phyloP scores from a whole-genome alignment of 2,329 filamentous ascomycete species.

The Whalleya microplaca region DNA sequence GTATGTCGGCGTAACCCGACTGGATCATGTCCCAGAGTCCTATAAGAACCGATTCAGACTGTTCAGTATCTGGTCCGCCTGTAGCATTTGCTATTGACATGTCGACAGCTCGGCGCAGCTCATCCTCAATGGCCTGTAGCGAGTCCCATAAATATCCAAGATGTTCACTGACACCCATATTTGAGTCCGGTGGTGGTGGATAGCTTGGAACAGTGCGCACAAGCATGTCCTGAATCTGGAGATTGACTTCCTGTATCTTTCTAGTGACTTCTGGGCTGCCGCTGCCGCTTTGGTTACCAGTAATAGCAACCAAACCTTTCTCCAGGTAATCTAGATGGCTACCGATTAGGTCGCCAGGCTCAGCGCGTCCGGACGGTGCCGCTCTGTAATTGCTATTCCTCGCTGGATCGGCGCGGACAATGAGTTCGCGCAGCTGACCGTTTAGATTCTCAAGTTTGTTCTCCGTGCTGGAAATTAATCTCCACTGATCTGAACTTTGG shows the following conservation, averaged over 20 bases:
- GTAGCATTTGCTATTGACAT: constrained; percentile 35
- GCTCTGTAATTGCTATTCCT: constrained; percentile 51
- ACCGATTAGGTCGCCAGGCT: constrained; percentile 52
- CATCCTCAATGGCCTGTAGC: constrained; percentile 53
- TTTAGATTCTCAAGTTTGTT: constrained; percentile 71
- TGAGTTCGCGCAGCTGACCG: constrained; percentile 65
- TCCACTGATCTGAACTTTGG: constrained; percentile 45
- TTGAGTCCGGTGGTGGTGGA: constrained; percentile 60
- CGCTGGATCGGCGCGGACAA: constrained; percentile 65
- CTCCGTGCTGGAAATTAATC: constrained; percentile 64
- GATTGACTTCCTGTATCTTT: constrained; percentile 66
- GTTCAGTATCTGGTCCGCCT: constrained; percentile 49
- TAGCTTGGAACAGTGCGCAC: constrained; percentile 51
- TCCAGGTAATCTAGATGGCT: constrained; percentile 74
- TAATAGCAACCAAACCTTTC: constrained; percentile 63
- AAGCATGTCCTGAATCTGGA: constrained; percentile 64
- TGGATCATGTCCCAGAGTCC: constrained; percentile 63
- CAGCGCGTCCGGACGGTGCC: constrained; percentile 45
- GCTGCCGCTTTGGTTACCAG: constrained; percentile 54
- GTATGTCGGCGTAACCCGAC: constrained; percentile 58
- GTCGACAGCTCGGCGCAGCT: constrained; percentile 44
- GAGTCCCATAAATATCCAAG: constrained; percentile 68
- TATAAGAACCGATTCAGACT: constrained; percentile 59
- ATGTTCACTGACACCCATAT: constrained; percentile 67
- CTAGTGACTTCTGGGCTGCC: constrained; percentile 50